Percentiles rank a stretch among this genome's conserved stretches.
Evolutionary conservation across 2,329 filamentous ascomycete species (phyloP).

Genomic region (Alternaria alternata): DNA sequence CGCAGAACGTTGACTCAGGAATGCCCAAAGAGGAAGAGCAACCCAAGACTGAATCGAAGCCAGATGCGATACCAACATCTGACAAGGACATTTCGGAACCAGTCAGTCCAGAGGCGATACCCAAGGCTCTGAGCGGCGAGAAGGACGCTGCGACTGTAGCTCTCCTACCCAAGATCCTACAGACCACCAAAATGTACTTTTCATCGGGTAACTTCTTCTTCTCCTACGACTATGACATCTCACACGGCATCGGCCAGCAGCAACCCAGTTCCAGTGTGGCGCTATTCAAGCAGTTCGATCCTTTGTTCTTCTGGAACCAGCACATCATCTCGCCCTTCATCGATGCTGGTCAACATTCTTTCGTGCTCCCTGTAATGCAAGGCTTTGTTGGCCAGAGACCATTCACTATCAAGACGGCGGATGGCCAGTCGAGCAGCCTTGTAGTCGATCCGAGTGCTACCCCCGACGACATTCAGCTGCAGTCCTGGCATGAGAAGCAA

Average conservation of each 20-base stretch:
- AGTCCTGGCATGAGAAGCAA: slow-evolving; percentile 42
- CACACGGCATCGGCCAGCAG: slow-evolving; percentile 65
- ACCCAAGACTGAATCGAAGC: slow-evolving; percentile 24
- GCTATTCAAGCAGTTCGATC: slow-evolving; percentile 76
- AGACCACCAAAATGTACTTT: slow-evolving; percentile 85
- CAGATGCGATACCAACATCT: slow-evolving; percentile 31
- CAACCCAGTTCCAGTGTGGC: slow-evolving; percentile 61
- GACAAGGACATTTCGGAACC: slow-evolving; percentile 28
- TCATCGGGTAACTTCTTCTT: slow-evolving; percentile 88
- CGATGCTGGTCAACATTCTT: slow-evolving; percentile 72
- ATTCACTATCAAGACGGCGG: slow-evolving; percentile 73
- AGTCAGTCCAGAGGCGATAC: slow-evolving; percentile 46
- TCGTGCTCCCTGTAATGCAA: slow-evolving; percentile 86
- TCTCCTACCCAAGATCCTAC: slow-evolving; percentile 82
- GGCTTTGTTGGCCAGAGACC: slow-evolving; percentile 89
- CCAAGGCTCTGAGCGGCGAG: slow-evolving; percentile 43
- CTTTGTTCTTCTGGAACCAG: slow-evolving; percentile 90
- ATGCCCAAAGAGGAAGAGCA: slow-evolving; percentile 35
- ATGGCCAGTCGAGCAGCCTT: slow-evolving; percentile 39
- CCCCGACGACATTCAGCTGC: slow-evolving; percentile 47
- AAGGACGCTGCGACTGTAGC: slow-evolving; percentile 45
- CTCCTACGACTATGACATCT: slow-evolving; percentile 93
- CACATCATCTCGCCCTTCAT: slow-evolving; percentile 78
- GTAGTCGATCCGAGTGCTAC: slow-evolving; percentile 46
- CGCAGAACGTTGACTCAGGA: slow-evolving; percentile 44